Conservation (phyloP, 176 grass and related monocot genomes). For the Avena eriantha region DNA sequence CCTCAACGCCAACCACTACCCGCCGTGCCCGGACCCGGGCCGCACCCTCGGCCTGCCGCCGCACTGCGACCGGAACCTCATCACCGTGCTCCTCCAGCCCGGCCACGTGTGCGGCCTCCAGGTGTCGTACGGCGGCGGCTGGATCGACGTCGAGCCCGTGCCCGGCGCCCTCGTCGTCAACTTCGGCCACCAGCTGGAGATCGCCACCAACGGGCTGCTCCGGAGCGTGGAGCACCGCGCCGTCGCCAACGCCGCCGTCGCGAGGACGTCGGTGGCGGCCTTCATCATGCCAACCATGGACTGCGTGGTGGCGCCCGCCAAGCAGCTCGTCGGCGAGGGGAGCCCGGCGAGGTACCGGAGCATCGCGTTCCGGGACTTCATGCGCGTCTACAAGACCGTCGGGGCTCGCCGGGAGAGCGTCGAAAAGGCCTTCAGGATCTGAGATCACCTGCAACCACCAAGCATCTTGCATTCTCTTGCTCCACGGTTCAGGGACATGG, state of each 20-base stretch:
- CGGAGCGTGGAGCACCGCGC: conserved; percentile 59
- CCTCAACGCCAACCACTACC: conserved; percentile 52
- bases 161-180: conserved; percentile 47
- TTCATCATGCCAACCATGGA: conserved; percentile 60
- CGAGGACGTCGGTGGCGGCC: conserved; percentile 43
- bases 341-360: conserved; percentile 39
- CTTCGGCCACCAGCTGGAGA: conserved; percentile 67
- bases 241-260: conserved; percentile 27
- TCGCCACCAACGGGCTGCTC: conserved; percentile 57
- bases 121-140: conserved; percentile 36
- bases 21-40: conserved; percentile 36
- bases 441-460: not conserved
- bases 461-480: too few relatives aligned
- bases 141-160: conserved; percentile 38
- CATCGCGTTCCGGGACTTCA: conserved; percentile 66
- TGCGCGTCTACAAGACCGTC: conserved; percentile 51
- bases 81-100: conserved; percentile 53
- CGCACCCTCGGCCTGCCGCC: not conserved
- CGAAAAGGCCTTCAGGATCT: conserved; percentile 60
- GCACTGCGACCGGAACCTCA: conserved; percentile 2
- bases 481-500: too few relatives aligned
- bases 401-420: conserved; percentile 53
- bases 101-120: conserved; percentile 47
- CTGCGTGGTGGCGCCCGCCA: conserved; percentile 25
- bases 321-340: conserved; percentile 27